A percentile compares a stretch with the other conserved stretches of the same genome.
Conservation (phyloP, 2,329 filamentous ascomycete species). For the Clarireedia hainanense region DNA sequence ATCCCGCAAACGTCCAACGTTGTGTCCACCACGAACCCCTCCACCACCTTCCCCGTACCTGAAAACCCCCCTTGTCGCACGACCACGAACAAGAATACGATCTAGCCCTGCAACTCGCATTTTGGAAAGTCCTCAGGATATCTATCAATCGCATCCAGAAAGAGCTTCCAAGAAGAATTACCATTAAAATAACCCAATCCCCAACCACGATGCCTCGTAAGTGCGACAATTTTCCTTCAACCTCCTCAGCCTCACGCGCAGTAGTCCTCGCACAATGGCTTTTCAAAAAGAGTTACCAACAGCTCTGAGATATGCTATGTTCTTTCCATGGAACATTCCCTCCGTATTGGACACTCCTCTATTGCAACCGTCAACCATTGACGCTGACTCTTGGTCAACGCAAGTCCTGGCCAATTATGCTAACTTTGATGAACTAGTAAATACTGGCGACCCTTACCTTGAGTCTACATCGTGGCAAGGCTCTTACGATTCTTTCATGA, state of each 20-base stretch:
- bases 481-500: not conserved
- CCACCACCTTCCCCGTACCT: not conserved
- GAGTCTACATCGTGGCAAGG: not conserved
- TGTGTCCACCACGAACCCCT: constrained; percentile 1
- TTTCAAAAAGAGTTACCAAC: too few relatives aligned
- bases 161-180: not conserved
- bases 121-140: not conserved
- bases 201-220: constrained; percentile 5
- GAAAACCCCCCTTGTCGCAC: not conserved
- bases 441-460: constrained; percentile 3
- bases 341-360: too few relatives aligned
- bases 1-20: not conserved
- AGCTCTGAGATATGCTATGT: too few relatives aligned
- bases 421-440: not conserved
- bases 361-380: too few relatives aligned
- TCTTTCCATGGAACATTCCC: too few relatives aligned
- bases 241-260: not conserved
- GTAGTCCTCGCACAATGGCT: too few relatives aligned
- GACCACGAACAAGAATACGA: not conserved
- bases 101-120: not conserved
- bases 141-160: not conserved
- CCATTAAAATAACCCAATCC: not conserved
- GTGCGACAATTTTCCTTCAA: not conserved
- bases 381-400: not conserved
- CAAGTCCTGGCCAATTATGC: not conserved